Conservation (phyloP, 768 basidiomycete species). For the Mycena epipterygia region DNA sequence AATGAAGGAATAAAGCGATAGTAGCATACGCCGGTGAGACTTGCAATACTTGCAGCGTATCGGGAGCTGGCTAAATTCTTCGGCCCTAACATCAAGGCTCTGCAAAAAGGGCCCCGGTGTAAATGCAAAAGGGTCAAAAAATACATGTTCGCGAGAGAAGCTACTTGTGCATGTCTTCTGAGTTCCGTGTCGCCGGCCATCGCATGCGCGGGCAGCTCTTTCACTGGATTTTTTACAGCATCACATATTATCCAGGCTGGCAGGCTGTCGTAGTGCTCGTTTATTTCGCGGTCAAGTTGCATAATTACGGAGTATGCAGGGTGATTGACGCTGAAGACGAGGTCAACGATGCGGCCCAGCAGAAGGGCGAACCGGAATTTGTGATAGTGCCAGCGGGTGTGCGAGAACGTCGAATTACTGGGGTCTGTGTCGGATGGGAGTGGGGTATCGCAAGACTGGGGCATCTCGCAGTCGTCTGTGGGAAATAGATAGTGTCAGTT, state of each 20-base stretch:
- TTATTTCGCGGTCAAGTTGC: conserved; percentile 40
- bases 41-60: conserved; percentile 36
- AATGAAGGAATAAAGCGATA: background rate
- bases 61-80: conserved; percentile 30
- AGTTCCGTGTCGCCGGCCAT: conserved; percentile 26
- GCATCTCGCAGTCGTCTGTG: conserved; percentile 42
- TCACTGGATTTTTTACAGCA: conserved; percentile 37
- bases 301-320: conserved; percentile 39
- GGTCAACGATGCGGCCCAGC: conserved; percentile 38
- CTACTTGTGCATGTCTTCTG: conserved; percentile 33
- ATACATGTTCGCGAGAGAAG: conserved; percentile 38
- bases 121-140: conserved; percentile 38
- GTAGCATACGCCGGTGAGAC: conserved; percentile 29
- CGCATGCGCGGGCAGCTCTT: conserved; percentile 32
- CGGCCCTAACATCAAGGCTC: conserved; percentile 38
- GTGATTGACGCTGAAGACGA: conserved; percentile 36
- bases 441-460: conserved; percentile 39
- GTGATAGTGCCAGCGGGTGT: conserved; percentile 39
- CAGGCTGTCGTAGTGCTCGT: conserved; percentile 34
- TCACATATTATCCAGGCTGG: conserved; percentile 40
- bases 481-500: background rate
- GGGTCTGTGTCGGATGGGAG: conserved; percentile 38
- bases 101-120: conserved; percentile 41
- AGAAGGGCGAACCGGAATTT: conserved; percentile 40
- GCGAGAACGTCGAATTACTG: conserved; percentile 33